A percentile compares a stretch with the other conserved stretches of the same genome.
These are phyloP conservation scores for Alternaria hordeiaustralica DNA, from an alignment of 2,329 filamentous ascomycete genomes.

Conservation along the genomic window DNA sequence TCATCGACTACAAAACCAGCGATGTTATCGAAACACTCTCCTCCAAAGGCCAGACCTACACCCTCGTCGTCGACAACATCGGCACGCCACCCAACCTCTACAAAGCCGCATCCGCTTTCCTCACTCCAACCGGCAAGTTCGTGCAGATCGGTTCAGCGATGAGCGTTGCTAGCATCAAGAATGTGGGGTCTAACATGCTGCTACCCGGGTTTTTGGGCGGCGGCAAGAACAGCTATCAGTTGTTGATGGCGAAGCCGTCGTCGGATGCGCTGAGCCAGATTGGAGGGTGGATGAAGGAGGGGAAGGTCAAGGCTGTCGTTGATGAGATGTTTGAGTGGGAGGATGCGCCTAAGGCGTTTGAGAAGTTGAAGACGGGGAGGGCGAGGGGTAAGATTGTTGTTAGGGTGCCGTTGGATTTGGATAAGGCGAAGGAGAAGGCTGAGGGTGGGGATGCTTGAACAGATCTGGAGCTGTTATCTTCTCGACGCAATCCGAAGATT, in stretches of 20 bases:
- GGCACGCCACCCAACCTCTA: slow-evolving; percentile 60
- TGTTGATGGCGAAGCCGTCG: slow-evolving; percentile 49
- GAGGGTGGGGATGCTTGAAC: not conserved
- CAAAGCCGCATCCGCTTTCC: slow-evolving; percentile 58
- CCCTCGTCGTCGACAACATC: slow-evolving; percentile 65
- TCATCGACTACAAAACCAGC: slow-evolving; percentile 64
- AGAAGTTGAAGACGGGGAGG: slow-evolving; percentile 63
- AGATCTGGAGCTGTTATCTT: too few species aligned
- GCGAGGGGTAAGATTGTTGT: slow-evolving; percentile 66
- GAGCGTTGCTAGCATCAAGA: slow-evolving; percentile 31
- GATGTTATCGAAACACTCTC: slow-evolving; percentile 58
- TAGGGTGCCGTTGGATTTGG: slow-evolving; percentile 36
- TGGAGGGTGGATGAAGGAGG: slow-evolving; percentile 63
- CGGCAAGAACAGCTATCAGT: slow-evolving; percentile 54
- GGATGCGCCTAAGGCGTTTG: slow-evolving; percentile 63
- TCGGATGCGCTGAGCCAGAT: slow-evolving; percentile 58
- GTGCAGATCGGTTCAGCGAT: slow-evolving; percentile 38
- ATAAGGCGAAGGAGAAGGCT: slow-evolving; percentile 23
- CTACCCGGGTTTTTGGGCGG: slow-evolving; percentile 59
- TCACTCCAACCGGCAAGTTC: slow-evolving; percentile 58
- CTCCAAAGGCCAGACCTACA: slow-evolving; percentile 57
- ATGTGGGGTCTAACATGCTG: slow-evolving; percentile 48
- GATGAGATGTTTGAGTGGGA: slow-evolving; percentile 64
- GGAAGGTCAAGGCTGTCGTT: slow-evolving; percentile 63
- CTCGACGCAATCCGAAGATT: too few species aligned